Conservation (phyloP, 2,329 filamentous ascomycete species). For the Chaetomiaceae sp. region DNA sequence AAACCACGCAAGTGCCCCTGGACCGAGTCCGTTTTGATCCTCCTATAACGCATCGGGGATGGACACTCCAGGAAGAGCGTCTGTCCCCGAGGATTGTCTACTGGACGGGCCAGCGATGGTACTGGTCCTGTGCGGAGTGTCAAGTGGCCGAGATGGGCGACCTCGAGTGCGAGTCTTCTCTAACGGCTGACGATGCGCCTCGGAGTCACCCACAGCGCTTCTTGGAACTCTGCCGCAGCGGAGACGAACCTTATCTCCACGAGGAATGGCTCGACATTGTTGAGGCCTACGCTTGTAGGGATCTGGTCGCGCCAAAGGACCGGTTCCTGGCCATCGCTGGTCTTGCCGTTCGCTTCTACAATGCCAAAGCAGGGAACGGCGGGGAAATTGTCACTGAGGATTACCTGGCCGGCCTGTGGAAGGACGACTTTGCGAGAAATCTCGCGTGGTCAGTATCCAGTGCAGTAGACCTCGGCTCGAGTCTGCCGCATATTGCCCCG, state of each 20-base stretch:
- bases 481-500: conserved; percentile 22
- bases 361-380: conserved; percentile 20
- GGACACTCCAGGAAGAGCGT: conserved; percentile 28
- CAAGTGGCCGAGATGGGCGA: conserved; percentile 21
- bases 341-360: conserved; percentile 27
- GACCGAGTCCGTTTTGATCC: conserved; percentile 22
- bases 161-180: background rate
- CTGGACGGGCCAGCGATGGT: conserved; percentile 26
- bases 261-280: conserved; percentile 28
- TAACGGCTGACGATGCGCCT: background rate
- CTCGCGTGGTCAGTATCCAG: conserved; percentile 25
- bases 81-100: conserved; percentile 26
- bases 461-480: conserved; percentile 14
- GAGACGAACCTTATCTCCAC: conserved; percentile 22
- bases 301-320: conserved; percentile 24
- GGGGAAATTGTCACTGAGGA: conserved; percentile 19
- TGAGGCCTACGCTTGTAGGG: conserved; percentile 24
- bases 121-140: conserved; percentile 26
- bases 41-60: conserved; percentile 23
- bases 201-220: conserved; percentile 24
- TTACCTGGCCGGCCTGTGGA: conserved; percentile 27
- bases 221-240: conserved; percentile 22
- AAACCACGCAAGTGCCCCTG: conserved; percentile 19
- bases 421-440: conserved; percentile 24
- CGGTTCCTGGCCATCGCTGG: conserved; percentile 27